phyloP scores from a whole-genome alignment of 768 basidiomycete species.

The Rhizopogon vesiculosus region DNA sequence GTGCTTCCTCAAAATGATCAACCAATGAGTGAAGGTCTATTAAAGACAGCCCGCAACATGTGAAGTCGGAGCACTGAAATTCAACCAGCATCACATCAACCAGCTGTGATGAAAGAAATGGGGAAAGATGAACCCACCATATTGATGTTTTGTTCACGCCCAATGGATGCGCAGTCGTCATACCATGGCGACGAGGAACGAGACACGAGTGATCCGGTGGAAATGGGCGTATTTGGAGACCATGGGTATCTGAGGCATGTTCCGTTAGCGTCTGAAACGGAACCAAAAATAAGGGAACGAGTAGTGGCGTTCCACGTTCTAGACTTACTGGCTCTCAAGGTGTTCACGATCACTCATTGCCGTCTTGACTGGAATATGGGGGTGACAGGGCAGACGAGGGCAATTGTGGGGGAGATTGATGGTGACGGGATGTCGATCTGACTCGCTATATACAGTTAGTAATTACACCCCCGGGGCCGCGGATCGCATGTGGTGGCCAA shows the following conservation, averaged over 20 bases:
- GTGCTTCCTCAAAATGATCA: slow-evolving; percentile 45
- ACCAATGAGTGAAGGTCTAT: slow-evolving; percentile 46
- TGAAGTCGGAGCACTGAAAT: slow-evolving; percentile 38
- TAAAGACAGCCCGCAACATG: slow-evolving; percentile 42
- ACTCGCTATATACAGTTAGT: not conserved
- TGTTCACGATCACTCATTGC: not conserved
- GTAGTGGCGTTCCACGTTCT: not conserved
- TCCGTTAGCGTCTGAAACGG: not conserved
- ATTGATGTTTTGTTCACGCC: slow-evolving; percentile 14
- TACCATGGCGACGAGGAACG: slow-evolving; percentile 8
- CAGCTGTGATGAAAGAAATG: not conserved
- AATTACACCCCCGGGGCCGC: not conserved
- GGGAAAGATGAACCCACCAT: slow-evolving; percentile 3
- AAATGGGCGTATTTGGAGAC: slow-evolving; percentile 2
- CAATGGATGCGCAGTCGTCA: not conserved
- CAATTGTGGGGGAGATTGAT: not conserved
- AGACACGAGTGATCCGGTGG: not conserved
- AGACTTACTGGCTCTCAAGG: not conserved
- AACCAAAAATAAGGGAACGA: not conserved
- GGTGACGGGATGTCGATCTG: not conserved
- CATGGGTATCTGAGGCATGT: not conserved
- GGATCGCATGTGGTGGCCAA: not conserved
- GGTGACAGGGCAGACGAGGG: not conserved
- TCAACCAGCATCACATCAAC: not conserved
- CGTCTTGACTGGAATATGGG: not conserved